Evolutionary conservation across 169 alveolate species (phyloP).

Genomic region (Plasmodium falciparum): DNA sequence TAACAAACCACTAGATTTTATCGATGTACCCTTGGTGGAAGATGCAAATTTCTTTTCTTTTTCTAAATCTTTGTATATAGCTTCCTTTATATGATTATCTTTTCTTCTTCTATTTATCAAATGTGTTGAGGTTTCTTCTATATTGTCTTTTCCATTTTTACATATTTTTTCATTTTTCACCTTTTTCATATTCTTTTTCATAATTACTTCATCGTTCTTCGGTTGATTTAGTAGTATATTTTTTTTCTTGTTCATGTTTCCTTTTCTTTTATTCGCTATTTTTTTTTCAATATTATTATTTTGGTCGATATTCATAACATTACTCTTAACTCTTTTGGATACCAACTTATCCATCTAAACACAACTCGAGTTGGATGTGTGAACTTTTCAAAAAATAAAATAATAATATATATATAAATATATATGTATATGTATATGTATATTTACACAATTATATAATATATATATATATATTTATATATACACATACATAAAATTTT

Average conservation of each 20-base stretch:
- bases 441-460: constrained; percentile 1
- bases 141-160: constrained; percentile 39
- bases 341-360: constrained; percentile 43
- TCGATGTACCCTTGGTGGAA: not conserved
- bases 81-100: constrained; percentile 32
- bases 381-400: not conserved
- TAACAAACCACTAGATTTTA: constrained; percentile 3
- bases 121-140: constrained; percentile 9
- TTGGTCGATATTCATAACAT: constrained; percentile 36
- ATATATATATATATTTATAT: not conserved
- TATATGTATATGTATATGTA: not conserved
- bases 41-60: constrained; percentile 31
- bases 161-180: constrained; percentile 57
- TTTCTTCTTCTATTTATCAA: constrained; percentile 47
- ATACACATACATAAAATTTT: not conserved
- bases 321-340: constrained; percentile 53
- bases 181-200: constrained; percentile 24
- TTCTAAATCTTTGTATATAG: constrained; percentile 18
- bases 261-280: constrained; percentile 17
- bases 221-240: constrained; percentile 13
- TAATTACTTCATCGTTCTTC: constrained; percentile 11
- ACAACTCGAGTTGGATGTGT: not conserved
- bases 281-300: constrained; percentile 40
- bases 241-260: constrained; percentile 57
- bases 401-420: not conserved